Base-by-base conservation (phyloP, 1,284 basidiomycete genomes). In the Sporisorium sorghi region DNA sequence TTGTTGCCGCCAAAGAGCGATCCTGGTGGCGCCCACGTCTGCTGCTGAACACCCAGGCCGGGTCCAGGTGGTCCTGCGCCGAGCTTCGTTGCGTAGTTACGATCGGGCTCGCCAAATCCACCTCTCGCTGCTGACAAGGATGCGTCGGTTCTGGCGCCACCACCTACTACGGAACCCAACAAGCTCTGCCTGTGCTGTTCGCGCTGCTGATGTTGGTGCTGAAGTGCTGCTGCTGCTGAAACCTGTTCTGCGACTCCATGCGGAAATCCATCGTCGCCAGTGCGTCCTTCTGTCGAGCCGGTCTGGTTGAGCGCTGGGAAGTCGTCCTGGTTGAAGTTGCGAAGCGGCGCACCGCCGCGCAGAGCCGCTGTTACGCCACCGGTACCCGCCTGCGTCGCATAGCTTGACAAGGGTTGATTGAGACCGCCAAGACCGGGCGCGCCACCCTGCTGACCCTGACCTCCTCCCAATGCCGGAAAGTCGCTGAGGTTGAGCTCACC, bases 281-380 rank as follows among this genome's bases (percentile, higher is more conserved):
- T 53, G 32, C 66, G 63, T n/a, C 58, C 66, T 37, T 62, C 70
- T 48, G 55, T 50, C 26, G 69, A 52, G 11, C 63, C 60, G 40
- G 59, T 49, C 33, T 73, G 78, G 52, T 77, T 78, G 40, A 83
- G 57, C 14, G 82, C 79, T n/a, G 81, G 81, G 37, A 83, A 83
- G 61, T 83, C 82, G 54, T 83, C 82, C 50, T 76, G 77, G 33
- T 68, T 71, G 69, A 80, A 80, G 30, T 77, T 64, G 11, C 74
- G 63, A 42, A 70, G 47, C 7, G 76, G 68, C 19, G 69, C 69
- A 12, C 69, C 69, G 43, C 69, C 65, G 21, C 73, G 59, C 24
- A 71, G 65, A 3, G 58, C 53, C n/a, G 73, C 57, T 11, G 61
- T 47, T 7, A 76, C 60, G 10, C 69, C 69, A 8, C 59, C 73